These are phyloP conservation scores for Colletotrichum orbiculare DNA, from an alignment of 2,329 filamentous ascomycete species.

Conservation along the genomic window DNA sequence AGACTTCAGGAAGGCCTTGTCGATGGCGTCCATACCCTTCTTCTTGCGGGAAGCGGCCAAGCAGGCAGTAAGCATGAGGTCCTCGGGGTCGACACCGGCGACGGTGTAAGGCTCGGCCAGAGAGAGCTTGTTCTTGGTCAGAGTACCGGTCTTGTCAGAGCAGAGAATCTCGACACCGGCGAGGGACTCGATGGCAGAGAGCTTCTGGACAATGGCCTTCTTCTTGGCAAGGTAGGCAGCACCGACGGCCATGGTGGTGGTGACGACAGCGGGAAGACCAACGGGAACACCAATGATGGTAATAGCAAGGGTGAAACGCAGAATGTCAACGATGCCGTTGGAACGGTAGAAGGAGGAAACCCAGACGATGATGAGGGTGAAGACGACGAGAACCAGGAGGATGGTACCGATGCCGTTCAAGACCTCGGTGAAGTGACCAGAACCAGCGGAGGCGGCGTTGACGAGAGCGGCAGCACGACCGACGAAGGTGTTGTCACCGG, in stretches of 20 bases:
- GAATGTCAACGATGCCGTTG: slow-evolving; percentile 81
- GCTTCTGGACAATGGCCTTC: slow-evolving; percentile 93
- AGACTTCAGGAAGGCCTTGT: slow-evolving; percentile 93
- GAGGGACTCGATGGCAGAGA: slow-evolving; percentile 90
- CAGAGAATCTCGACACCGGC: slow-evolving; percentile 94
- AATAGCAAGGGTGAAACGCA: slow-evolving; percentile 87
- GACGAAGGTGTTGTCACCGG: slow-evolving; percentile 91
- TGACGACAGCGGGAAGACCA: slow-evolving; percentile 92
- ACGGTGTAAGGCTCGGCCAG: slow-evolving; percentile 87
- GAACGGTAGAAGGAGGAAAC: slow-evolving; percentile 89
- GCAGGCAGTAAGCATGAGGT: slow-evolving; percentile 93
- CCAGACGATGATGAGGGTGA: slow-evolving; percentile 87
- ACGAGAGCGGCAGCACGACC: slow-evolving; percentile 89
- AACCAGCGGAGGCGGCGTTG: slow-evolving; percentile 77
- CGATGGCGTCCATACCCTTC: slow-evolving; percentile 94
- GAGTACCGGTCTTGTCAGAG: slow-evolving; percentile 92
- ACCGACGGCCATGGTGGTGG: slow-evolving; percentile 94
- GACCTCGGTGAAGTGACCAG: slow-evolving; percentile 91
- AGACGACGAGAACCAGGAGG: slow-evolving; percentile 81
- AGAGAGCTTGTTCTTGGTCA: slow-evolving; percentile 95
- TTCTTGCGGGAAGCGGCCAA: slow-evolving; percentile 92
- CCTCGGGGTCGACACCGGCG: slow-evolving; percentile 83
- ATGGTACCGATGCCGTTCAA: slow-evolving; percentile 87
- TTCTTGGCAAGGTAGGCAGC: slow-evolving; percentile 92
- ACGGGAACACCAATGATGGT: slow-evolving; percentile 93